Base-by-base conservation (phyloP, 2,329 filamentous ascomycete genomes). In the Fusarium clavum region DNA sequence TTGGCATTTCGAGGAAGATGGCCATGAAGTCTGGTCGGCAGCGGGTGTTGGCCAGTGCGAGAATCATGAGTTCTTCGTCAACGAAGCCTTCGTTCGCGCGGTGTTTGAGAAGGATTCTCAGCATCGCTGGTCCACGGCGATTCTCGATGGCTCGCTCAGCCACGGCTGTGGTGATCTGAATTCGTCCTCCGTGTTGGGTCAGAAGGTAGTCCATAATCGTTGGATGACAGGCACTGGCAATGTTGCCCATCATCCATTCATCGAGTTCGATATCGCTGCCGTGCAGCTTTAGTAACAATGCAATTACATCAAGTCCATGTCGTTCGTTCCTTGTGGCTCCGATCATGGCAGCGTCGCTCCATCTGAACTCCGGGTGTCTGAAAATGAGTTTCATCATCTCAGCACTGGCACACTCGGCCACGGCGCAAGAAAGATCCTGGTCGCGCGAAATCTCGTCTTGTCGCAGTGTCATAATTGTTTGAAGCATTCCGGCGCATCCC, bases 241-340 rank as follows among this genome's bases (percentile, higher is more conserved):
- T 66, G 29, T 61, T 67, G 10, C 59, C 62, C 62, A 67, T 62
- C 56, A 67, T 67, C 62, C 62, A 67, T 38, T 67, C 62, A 7
- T 67, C 64, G 2, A 67, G 44, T 18, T 67, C 32, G 14, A 67
- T 57, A 8, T 41, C 20, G 32, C 51, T 29, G 16, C 55, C 48
- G 12, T 67, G 57, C 13, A 61, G 48, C 49, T 67, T 30, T 49
- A 67, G 46, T n/a, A 67, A 25, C 29, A 62, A 16, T 6, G 24
- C 29, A 12, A 67, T 30, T 24, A 67, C 61, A 6, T 62, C 30
- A 5, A 67, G 64, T 14, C 64, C 64, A 12, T 66, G 25, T 1
- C 27, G 44, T 25, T 67, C 62, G n/a, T 66, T 66, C 14, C 63
- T 55, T 34, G 53, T 61, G 13, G 63, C 63, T 34, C 63, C 63